These are phyloP conservation scores for Atkinsonella texensis DNA, from an alignment of 2,329 filamentous ascomycete genomes.

Conservation along the genomic window DNA sequence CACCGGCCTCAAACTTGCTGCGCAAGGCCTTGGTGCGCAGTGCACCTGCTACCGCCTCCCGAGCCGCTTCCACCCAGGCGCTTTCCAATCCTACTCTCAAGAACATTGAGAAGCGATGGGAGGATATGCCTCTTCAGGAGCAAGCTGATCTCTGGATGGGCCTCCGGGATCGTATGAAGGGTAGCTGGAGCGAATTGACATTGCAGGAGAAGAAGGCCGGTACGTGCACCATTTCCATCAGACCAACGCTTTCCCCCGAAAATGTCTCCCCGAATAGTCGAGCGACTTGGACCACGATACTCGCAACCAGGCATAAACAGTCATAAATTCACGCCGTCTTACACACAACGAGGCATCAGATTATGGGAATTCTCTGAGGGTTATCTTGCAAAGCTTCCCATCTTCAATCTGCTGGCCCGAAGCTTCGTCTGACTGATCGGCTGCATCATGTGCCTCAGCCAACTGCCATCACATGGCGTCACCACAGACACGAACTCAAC, in stretches of 20 bases:
- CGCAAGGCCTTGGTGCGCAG: conserved; percentile 35
- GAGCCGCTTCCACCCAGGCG: conserved; percentile 64
- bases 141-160: conserved; percentile 99
- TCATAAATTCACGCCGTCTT: not conserved
- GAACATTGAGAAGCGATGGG: conserved; percentile 99
- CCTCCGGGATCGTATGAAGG: conserved; percentile 97
- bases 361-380: not conserved
- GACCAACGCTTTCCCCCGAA: conserved; percentile 11
- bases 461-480: not conserved
- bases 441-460: too few species aligned
- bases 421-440: not conserved
- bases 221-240: conserved; percentile 36
- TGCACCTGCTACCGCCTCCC: conserved; percentile 32
- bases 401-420: not conserved
- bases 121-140: conserved; percentile 94
- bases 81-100: conserved; percentile 96
- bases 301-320: not conserved
- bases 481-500: conserved; percentile 20
- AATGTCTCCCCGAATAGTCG: conserved; percentile 23
- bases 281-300: conserved; percentile 11
- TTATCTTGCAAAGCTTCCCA: too few species aligned
- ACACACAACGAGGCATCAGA: not conserved
- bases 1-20: conserved; percentile 39
- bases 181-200: conserved; percentile 90
- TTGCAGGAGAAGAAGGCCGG: conserved; percentile 98